phyloP scores from a whole-genome alignment of 768 basidiomycete species.

The Phanerochaete carnosa region DNA sequence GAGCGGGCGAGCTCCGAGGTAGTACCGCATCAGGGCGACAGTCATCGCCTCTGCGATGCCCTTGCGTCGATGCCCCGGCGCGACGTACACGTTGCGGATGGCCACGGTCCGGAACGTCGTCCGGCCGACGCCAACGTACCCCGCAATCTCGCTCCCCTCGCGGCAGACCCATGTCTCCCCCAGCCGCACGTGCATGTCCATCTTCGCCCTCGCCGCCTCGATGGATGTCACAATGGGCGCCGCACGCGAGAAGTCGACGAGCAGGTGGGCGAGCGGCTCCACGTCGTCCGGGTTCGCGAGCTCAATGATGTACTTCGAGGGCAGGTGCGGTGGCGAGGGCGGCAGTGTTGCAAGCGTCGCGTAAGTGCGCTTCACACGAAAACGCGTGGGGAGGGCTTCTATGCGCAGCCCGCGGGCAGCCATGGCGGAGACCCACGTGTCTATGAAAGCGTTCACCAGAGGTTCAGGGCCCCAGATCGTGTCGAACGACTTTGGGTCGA shows the following conservation, averaged over 20 bases:
- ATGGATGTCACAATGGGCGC: neutral
- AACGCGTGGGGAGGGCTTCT: neutral
- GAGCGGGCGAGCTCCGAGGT: conserved; percentile 13
- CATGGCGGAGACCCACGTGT: conserved; percentile 5
- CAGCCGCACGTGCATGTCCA: neutral
- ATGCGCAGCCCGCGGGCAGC: neutral
- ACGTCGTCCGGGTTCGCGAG: conserved; percentile 6
- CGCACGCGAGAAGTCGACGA: conserved; percentile 8
- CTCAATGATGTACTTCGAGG: neutral
- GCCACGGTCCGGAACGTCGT: conserved; percentile 15
- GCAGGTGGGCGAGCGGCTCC: conserved; percentile 5
- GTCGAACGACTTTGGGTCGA: neutral
- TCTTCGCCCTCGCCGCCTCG: neutral
- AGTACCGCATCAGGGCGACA: conserved; percentile 14
- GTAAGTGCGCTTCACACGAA: neutral
- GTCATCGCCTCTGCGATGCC: conserved; percentile 19
- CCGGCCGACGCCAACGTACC: conserved; percentile 14
- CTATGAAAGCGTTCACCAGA: conserved; percentile 10
- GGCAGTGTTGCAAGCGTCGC: conserved; percentile 11
- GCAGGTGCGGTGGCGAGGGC: neutral
- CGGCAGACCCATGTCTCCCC: conserved; percentile 8
- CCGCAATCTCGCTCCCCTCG: conserved; percentile 2
- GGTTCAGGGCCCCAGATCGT: neutral
- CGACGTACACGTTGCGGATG: conserved; percentile 18
- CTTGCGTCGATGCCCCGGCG: conserved; percentile 11